Evolutionary conservation across 805 yeast species (phyloP).

Genomic region (Cyberlindnera maritima): DNA sequence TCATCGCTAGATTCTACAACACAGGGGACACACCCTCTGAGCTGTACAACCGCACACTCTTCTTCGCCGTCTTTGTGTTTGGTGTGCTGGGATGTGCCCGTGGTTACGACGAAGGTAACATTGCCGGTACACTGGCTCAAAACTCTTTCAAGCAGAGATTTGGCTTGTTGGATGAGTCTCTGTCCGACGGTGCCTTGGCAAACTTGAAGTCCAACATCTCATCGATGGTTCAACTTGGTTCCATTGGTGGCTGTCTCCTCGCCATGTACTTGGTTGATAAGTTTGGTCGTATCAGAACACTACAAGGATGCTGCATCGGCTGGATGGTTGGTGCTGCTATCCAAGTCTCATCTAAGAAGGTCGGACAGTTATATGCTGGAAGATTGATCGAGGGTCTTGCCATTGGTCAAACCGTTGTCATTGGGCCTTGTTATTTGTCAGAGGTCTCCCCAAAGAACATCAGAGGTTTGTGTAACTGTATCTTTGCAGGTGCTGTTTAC

Average conservation of each 20-base stretch:
- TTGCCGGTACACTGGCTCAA: conserved; percentile 45
- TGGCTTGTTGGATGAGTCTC: conserved; percentile 42
- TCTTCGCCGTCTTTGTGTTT: conserved; percentile 44
- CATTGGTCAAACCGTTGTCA: conserved; percentile 53
- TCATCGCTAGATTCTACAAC: conserved; percentile 18
- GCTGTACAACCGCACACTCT: conserved; percentile 46
- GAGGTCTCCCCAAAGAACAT: conserved; percentile 52
- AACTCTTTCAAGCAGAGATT: conserved; percentile 39
- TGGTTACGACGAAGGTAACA: conserved; percentile 56
- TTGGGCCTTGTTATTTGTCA: conserved; percentile 53
- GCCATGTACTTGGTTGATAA: conserved; percentile 48
- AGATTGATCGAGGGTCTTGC: conserved; percentile 54
- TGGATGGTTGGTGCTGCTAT: conserved; percentile 47
- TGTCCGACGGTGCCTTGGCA: conserved; percentile 38
- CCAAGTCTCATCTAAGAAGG: conserved; percentile 42
- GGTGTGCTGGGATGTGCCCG: conserved; percentile 56
- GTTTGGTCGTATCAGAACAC: conserved; percentile 49
- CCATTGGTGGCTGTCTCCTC: conserved; percentile 50
- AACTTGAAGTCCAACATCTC: conserved; percentile 50
- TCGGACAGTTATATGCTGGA: conserved; percentile 56
- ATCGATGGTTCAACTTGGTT: conserved; percentile 57
- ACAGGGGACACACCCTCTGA: conserved; percentile 37
- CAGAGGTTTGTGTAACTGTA: conserved; percentile 50
- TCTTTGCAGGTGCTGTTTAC: conserved; percentile 58
- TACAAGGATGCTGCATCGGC: conserved; percentile 40